phyloP scores from a whole-genome alignment of 1,284 basidiomycete genomes.

The Ganoderma resinaceum region DNA sequence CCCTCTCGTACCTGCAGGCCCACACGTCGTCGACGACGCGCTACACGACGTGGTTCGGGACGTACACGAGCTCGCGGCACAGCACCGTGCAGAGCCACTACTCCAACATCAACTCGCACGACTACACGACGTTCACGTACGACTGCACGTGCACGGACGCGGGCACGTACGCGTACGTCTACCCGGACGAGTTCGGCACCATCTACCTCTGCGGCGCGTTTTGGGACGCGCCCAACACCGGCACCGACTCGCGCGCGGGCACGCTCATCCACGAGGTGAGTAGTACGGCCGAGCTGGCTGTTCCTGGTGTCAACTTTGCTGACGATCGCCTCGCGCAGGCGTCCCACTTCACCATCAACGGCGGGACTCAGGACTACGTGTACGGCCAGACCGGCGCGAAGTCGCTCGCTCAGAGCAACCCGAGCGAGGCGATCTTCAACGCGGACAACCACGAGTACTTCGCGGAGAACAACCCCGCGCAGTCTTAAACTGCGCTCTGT shows the following conservation, averaged over 20 bases:
- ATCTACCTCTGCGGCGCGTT: constrained; percentile 57
- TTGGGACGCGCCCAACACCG: constrained; percentile 52
- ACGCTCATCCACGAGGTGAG: constrained; percentile 42
- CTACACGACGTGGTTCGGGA: too few species aligned
- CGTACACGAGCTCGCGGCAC: not conserved
- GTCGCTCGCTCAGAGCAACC: constrained; percentile 48
- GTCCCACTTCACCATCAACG: constrained; percentile 55
- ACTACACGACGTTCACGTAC: not conserved
- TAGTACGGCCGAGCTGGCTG: too few species aligned
- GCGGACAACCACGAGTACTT: constrained; percentile 62
- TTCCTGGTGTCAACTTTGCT: too few species aligned
- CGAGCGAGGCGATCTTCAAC: constrained; percentile 49
- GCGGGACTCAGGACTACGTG: constrained; percentile 51
- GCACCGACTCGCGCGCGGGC: constrained; percentile 54
- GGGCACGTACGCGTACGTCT: constrained; percentile 41
- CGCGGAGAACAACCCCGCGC: constrained; percentile 57
- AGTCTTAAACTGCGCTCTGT: constrained; percentile 19
- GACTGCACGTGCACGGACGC: not conserved
- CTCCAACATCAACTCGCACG: not conserved
- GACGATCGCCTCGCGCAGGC: constrained; percentile 31
- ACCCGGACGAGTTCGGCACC: constrained; percentile 46
- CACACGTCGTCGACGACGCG: too few species aligned
- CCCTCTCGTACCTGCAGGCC: too few species aligned
- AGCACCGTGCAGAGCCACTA: not conserved
- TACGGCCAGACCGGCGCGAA: constrained; percentile 53